Base-by-base conservation (phyloP, 2,329 filamentous ascomycete genomes). In the Immersiporthe knoxdaviesiana region DNA sequence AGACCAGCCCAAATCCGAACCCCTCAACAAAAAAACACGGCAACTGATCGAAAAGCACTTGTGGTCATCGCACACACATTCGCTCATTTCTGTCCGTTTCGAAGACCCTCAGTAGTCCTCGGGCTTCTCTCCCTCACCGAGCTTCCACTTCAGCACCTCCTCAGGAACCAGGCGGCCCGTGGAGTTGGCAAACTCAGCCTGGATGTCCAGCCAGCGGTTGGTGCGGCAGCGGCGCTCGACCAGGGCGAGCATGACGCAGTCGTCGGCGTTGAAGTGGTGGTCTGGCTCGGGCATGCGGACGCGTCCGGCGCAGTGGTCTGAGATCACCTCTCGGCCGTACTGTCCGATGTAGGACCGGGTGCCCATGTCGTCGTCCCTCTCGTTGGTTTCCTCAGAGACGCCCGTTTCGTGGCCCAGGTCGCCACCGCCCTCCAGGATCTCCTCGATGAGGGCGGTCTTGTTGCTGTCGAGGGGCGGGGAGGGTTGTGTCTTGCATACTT, bases 121-220 rank as follows among this genome's bases (percentile, higher is more conserved):
- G 16, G 71, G 65, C 70, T 70, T 70, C n/a, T 68, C 68, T 11
- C 69, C 73, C 69, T 79, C 78, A 68, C 79, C 78, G n/a, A 77
- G 76, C 68, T 77, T 79, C 30, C 72, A 74, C 54, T 77, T 77
- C 60, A 84, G 77, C n/a, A 78, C 72, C 44, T 79, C 76, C 10
- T 80, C 72, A 1, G 80, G 78, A 0, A 83, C 74, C 76, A 82
- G 78, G 8, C 79, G 75, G 4, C 82, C 82, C 0, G 81, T 83
- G 59, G 74, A 79, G 68, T 83, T 83, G 74, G 76, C 80, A 66
- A 84, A 83, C 63, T 78, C 79, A 39, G 81, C 79, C 70, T 84
- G 82, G 75, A 83, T 79, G 70, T 82, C 78, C 0, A 82, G 75
- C 79, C 80, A 83, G 32, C 76, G 76, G 37, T 75, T 74, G 27